Percentiles rank a stretch among this genome's conserved stretches.
phyloP scores from a whole-genome alignment of 257 asterid genomes.

The Przewalskia tangutica region DNA sequence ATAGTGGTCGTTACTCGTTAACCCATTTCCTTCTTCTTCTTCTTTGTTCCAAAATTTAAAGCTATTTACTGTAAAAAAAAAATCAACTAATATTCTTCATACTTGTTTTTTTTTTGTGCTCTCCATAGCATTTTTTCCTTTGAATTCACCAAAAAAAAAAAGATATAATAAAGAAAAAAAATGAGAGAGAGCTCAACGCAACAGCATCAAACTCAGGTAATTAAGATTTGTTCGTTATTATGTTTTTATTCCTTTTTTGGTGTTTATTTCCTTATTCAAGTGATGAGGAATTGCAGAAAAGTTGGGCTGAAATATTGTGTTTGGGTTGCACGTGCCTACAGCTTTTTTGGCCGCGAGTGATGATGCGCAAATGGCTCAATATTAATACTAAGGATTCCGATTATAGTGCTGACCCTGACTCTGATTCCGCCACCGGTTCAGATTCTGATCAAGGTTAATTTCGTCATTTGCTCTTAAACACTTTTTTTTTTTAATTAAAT shows the following conservation, averaged over 20 bases:
- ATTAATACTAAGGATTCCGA: conserved; percentile 34
- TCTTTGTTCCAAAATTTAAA: no score
- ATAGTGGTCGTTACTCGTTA: conserved; percentile 8
- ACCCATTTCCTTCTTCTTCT: neutral
- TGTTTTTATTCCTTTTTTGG: neutral
- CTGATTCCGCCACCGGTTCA: conserved; percentile 17
- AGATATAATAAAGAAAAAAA: neutral
- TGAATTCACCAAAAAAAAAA: neutral
- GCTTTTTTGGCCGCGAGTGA: conserved; percentile 74
- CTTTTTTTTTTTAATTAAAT: neutral
- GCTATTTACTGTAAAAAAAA: no score
- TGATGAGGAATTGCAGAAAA: conserved; percentile 50
- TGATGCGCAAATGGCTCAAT: conserved; percentile 79
- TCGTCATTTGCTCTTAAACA: neutral
- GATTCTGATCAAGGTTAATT: conserved; percentile 49
- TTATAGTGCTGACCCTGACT: conserved; percentile 64
- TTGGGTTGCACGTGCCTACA: conserved; percentile 75
- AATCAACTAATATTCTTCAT: neutral
- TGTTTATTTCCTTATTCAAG: conserved; percentile 4
- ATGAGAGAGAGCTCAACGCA: conserved; percentile 24
- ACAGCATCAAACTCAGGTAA: conserved; percentile 40
- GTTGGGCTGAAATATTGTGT: conserved; percentile 74
- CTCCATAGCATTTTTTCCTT: neutral
- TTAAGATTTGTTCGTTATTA: neutral
- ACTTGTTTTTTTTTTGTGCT: neutral